A percentile compares a stretch with the other conserved stretches of the same genome.
phyloP scores from a whole-genome alignment of 768 basidiomycete genomes.

The Asterophora lycoperdoides region DNA sequence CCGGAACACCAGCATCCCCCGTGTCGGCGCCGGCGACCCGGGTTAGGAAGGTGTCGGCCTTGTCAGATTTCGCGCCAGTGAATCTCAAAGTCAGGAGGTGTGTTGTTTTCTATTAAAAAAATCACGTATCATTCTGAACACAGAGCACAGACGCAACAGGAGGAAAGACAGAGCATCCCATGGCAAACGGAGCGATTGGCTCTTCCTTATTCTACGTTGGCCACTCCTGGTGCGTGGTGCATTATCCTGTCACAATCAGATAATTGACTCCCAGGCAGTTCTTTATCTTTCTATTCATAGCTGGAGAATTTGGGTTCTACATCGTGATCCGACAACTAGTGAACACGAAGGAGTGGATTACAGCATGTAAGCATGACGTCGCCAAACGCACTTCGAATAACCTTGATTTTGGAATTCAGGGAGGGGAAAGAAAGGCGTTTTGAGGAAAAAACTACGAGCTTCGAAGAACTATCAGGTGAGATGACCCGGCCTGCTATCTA shows the following conservation, averaged over 20 bases:
- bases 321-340: constrained; percentile 88
- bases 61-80: constrained; percentile 88
- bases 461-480: constrained; percentile 70
- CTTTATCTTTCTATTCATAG: constrained; percentile 82
- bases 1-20: constrained; percentile 32
- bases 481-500: background rate
- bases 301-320: constrained; percentile 81
- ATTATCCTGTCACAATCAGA: background rate
- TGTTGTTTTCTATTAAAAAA: background rate
- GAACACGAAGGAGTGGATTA: constrained; percentile 90
- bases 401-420: constrained; percentile 38
- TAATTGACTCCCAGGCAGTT: constrained; percentile 71
- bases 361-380: constrained; percentile 57
- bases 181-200: constrained; percentile 61
- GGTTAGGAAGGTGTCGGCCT: constrained; percentile 74
- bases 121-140: background rate
- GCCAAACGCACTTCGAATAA: background rate
- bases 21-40: constrained; percentile 32
- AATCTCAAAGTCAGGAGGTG: constrained; percentile 81
- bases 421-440: constrained; percentile 77
- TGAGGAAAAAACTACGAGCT: constrained; percentile 71
- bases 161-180: constrained; percentile 38
- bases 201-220: constrained; percentile 80
- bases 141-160: constrained; percentile 19
- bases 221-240: constrained; percentile 63